Percentiles rank a stretch among this genome's conserved stretches.
phyloP scores from a whole-genome alignment of 805 yeast genomes.

The Yamadazyma akitaensis region DNA sequence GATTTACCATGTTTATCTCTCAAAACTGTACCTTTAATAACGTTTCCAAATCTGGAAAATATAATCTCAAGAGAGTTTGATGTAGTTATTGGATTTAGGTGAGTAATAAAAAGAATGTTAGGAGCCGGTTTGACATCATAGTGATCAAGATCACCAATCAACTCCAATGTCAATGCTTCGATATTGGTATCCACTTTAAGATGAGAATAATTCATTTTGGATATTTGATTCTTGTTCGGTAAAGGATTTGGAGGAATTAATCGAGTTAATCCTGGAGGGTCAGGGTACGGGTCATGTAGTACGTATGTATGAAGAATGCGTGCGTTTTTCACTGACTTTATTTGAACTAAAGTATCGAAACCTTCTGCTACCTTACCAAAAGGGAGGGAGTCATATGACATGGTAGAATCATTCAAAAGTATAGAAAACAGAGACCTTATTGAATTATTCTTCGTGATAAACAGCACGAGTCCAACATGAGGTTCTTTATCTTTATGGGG shows the following conservation, averaged over 20 bases:
- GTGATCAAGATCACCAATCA: constrained; percentile 60
- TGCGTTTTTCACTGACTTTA: constrained; percentile 34
- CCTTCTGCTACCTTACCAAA: constrained; percentile 58
- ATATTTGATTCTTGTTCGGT: constrained; percentile 13
- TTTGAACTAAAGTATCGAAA: constrained; percentile 39
- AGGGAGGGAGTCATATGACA: background rate
- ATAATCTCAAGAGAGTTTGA: constrained; percentile 53
- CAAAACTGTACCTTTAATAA: constrained; percentile 50
- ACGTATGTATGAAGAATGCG: constrained; percentile 50
- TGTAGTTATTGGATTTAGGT: constrained; percentile 59
- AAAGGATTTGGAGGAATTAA: constrained; percentile 4
- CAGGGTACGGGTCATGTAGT: constrained; percentile 53
- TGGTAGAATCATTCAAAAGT: background rate
- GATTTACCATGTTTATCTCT: constrained; percentile 49
- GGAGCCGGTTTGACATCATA: constrained; percentile 61
- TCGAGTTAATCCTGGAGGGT: constrained; percentile 19
- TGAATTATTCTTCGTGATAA: constrained; percentile 7
- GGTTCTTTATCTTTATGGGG: background rate
- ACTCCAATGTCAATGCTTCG: constrained; percentile 59
- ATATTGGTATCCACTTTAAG: constrained; percentile 35
- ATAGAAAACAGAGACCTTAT: constrained; percentile 16
- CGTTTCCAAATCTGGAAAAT: constrained; percentile 60
- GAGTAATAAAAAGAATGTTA: constrained; percentile 58
- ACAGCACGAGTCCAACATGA: constrained; percentile 7
- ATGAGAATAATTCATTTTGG: constrained; percentile 10